Evolutionary conservation across 2,329 filamentous ascomycete species (phyloP).

Genomic region (Clonostachys sp.): DNA sequence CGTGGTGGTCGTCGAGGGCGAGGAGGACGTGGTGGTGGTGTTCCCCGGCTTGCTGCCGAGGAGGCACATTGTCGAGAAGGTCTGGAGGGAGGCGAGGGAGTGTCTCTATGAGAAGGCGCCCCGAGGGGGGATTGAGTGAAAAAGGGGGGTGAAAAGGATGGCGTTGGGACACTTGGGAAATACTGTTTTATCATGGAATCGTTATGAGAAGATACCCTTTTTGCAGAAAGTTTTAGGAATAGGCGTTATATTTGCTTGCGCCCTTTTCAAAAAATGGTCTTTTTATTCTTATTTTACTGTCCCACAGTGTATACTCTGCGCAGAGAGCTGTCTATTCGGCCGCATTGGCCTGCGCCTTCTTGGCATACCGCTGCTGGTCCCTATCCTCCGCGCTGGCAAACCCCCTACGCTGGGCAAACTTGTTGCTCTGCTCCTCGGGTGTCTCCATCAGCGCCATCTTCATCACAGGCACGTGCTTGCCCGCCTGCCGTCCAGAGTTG

Average conservation of each 20-base stretch:
- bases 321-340: no score
- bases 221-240: no score
- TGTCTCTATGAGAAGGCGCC: constrained; percentile 64
- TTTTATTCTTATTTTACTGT: not conserved
- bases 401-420: constrained; percentile 58
- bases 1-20: constrained; percentile 83
- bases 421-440: constrained; percentile 53
- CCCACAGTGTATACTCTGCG: no score
- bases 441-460: constrained; percentile 41
- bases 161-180: no score
- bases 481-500: constrained; percentile 41
- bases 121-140: no score
- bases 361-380: constrained; percentile 24
- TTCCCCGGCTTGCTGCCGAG: constrained; percentile 79
- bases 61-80: constrained; percentile 72
- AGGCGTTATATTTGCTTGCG: not conserved
- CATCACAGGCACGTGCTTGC: constrained; percentile 51
- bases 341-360: constrained; percentile 14
- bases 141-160: no score
- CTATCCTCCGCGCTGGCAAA: constrained; percentile 47
- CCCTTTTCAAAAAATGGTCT: constrained; percentile 1
- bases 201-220: not conserved
- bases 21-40: constrained; percentile 87
- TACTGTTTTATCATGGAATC: not conserved
- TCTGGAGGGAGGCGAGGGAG: constrained; percentile 81